Evolutionary conservation across 306 rosid genomes (phyloP).

Genomic region (Heteromeles arbutifolia): DNA sequence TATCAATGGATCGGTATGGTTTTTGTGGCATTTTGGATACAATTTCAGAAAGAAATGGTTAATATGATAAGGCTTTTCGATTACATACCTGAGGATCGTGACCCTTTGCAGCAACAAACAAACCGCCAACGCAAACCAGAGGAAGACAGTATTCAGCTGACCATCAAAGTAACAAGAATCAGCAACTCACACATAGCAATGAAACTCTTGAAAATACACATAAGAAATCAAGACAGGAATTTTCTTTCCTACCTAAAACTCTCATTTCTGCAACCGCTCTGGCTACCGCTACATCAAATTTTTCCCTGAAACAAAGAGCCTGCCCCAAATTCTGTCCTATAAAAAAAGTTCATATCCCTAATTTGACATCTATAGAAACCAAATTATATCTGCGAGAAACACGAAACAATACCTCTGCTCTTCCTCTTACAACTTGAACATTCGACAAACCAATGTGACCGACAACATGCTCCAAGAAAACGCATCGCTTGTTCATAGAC

Average conservation of each 20-base stretch:
- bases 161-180: slow-evolving; percentile 21
- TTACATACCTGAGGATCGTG: slow-evolving; percentile 69
- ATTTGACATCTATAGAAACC: background rate
- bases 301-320: slow-evolving; percentile 59
- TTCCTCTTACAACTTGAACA: slow-evolving; percentile 74
- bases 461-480: slow-evolving; percentile 75
- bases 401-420: slow-evolving; percentile 66
- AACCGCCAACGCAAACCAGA: slow-evolving; percentile 80
- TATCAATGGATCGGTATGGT: background rate
- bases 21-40: background rate
- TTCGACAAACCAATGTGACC: slow-evolving; percentile 55
- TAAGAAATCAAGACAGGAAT: background rate
- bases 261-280: slow-evolving; percentile 97
- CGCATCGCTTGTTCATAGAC: slow-evolving; percentile 78
- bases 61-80: background rate
- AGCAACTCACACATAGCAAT: slow-evolving; percentile 4
- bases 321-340: slow-evolving; percentile 82
- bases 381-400: background rate
- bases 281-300: slow-evolving; percentile 79
- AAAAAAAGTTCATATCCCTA: slow-evolving; percentile 15
- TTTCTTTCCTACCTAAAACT: slow-evolving; percentile 46
- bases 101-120: slow-evolving; percentile 83
- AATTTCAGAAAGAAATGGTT: background rate
- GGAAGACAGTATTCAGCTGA: slow-evolving; percentile 94
- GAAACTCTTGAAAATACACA: slow-evolving; percentile 10